Evolutionary conservation across 106 monocot species (phyloP).

Genomic region (Vanilla planifolia): DNA sequence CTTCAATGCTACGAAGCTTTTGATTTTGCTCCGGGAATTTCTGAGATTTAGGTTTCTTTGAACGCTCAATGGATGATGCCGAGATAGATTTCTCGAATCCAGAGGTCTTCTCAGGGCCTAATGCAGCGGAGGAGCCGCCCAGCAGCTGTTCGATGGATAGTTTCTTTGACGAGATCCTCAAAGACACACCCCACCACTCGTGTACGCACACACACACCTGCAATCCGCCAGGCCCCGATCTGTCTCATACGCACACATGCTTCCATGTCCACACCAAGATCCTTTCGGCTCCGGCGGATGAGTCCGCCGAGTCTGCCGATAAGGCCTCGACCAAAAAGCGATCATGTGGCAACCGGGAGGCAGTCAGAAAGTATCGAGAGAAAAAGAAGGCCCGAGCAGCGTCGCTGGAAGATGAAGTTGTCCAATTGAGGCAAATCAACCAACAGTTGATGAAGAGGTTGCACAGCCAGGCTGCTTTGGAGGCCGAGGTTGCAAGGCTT

Average conservation of each 20-base stretch:
- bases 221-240: constrained; percentile 54
- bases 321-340: constrained; percentile 19
- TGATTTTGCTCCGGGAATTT: too few species aligned
- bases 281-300: constrained; percentile 15
- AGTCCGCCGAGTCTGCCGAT: constrained; percentile 16
- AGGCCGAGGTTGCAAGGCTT: constrained; percentile 66
- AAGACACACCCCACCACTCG: constrained; percentile 65
- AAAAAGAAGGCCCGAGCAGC: constrained; percentile 90
- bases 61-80: constrained; percentile 72
- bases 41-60: too few species aligned
- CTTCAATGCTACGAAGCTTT: too few species aligned
- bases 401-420: constrained; percentile 72
- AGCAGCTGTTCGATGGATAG: constrained; percentile 73
- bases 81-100: constrained; percentile 63
- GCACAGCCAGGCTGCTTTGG: constrained; percentile 57
- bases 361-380: constrained; percentile 84
- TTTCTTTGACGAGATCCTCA: constrained; percentile 63
- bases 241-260: constrained; percentile 67
- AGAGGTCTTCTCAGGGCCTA: constrained; percentile 30
- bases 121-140: constrained; percentile 23
- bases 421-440: constrained; percentile 46
- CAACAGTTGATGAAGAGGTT: constrained; percentile 64
- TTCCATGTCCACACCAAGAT: constrained; percentile 66
- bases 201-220: constrained; percentile 89
- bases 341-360: constrained; percentile 76